phyloP scores from a whole-genome alignment of 768 basidiomycete species.

The Kwoniella sp. region DNA sequence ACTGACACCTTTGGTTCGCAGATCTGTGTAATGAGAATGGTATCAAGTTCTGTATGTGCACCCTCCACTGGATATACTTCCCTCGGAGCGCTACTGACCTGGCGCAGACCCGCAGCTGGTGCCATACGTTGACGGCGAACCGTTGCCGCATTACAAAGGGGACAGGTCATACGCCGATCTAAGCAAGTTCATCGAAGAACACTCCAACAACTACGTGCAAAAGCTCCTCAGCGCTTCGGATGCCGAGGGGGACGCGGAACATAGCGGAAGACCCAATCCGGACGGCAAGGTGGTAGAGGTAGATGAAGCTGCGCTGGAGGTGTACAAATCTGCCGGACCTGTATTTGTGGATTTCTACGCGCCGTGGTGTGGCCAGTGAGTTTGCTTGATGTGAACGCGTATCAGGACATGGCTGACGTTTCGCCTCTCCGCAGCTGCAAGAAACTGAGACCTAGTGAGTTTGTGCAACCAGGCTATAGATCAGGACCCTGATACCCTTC shows the following conservation, averaged over 20 bases:
- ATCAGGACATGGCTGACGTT: too few relatives aligned
- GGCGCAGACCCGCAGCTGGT: slow-evolving; percentile 17
- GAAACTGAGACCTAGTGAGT: slow-evolving; percentile 66
- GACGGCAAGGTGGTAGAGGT: slow-evolving; percentile 53
- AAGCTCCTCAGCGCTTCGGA: background rate
- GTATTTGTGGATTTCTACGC: slow-evolving; percentile 79
- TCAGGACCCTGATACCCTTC: background rate
- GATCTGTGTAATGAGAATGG: slow-evolving; percentile 73
- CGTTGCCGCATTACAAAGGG: slow-evolving; percentile 59
- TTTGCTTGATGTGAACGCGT: too few relatives aligned
- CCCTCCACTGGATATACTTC: background rate
- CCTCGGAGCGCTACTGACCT: background rate
- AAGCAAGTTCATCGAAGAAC: slow-evolving; percentile 57
- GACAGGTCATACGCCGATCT: slow-evolving; percentile 59
- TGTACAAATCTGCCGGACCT: slow-evolving; percentile 53
- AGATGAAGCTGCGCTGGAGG: slow-evolving; percentile 41
- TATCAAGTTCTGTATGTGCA: slow-evolving; percentile 57
- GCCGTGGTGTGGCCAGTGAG: slow-evolving; percentile 85
- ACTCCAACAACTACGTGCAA: slow-evolving; percentile 43
- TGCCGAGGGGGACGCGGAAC: slow-evolving; percentile 2
- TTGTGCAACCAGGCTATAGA: background rate
- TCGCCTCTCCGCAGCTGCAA: slow-evolving; percentile 60
- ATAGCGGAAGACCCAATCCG: slow-evolving; percentile 47
- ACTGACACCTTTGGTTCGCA: slow-evolving; percentile 44
- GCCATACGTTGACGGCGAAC: slow-evolving; percentile 58